A percentile compares a stretch with the other conserved stretches of the same genome.
These are phyloP conservation scores for Teratosphaeria epicoccoides DNA, from an alignment of 2,329 filamentous ascomycete genomes.

Conservation along the genomic window DNA sequence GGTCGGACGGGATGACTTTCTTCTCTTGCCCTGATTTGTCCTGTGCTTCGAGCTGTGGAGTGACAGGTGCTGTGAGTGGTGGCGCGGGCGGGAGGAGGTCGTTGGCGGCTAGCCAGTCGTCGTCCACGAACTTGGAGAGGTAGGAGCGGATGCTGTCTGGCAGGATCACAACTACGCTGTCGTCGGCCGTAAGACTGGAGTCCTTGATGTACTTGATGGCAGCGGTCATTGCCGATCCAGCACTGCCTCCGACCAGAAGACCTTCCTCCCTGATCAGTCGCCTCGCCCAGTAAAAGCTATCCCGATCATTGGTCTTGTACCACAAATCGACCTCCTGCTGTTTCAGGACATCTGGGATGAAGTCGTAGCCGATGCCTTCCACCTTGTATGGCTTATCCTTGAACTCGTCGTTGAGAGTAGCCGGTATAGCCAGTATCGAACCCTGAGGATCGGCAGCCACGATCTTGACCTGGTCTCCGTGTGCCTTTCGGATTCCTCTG, in stretches of 20 bases:
- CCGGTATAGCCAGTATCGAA: slow-evolving; percentile 78
- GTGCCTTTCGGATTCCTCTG: slow-evolving; percentile 66
- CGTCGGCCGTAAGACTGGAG: slow-evolving; percentile 64
- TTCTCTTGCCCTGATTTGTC: slow-evolving; percentile 22
- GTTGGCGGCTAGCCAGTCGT: slow-evolving; percentile 97
- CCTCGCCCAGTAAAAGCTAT: slow-evolving; percentile 84
- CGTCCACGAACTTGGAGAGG: slow-evolving; percentile 95
- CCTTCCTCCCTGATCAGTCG: slow-evolving; percentile 90
- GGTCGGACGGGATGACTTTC: slow-evolving; percentile 9
- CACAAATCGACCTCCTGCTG: slow-evolving; percentile 74
- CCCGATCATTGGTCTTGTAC: slow-evolving; percentile 95
- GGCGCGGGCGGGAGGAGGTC: slow-evolving; percentile 64
- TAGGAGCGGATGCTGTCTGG: slow-evolving; percentile 97
- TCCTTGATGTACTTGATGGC: slow-evolving; percentile 68
- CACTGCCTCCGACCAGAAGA: slow-evolving; percentile 83
- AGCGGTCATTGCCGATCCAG: slow-evolving; percentile 81
- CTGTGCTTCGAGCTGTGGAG: slow-evolving; percentile 15
- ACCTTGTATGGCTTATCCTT: slow-evolving; percentile 89
- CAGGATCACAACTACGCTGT: slow-evolving; percentile 80
- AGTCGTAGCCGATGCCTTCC: slow-evolving; percentile 97
- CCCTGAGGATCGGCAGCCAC: slow-evolving; percentile 88
- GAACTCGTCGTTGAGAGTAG: slow-evolving; percentile 65
- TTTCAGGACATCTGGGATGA: slow-evolving; percentile 87
- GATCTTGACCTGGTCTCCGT: slow-evolving; percentile 75
- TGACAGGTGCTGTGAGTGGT: slow-evolving; percentile 30